A percentile compares a stretch with the other conserved stretches of the same genome.
Conservation (phyloP, 2,329 filamentous ascomycete species). For the Dactylellina parvicollis region DNA sequence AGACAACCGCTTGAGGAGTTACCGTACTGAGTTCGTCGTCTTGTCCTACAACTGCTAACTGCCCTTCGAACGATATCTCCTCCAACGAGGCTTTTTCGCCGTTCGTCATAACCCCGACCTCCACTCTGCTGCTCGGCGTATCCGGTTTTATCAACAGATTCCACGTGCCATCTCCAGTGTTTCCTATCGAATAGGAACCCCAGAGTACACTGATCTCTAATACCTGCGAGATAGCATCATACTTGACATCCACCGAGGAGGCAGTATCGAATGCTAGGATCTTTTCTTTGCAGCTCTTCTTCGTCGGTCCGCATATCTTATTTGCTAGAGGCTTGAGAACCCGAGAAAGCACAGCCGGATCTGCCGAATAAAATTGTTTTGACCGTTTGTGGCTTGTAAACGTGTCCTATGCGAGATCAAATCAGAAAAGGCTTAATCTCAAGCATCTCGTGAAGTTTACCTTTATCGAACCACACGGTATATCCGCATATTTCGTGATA, state of each 20-base stretch:
- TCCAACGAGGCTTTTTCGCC: constrained; percentile 52
- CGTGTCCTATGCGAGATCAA: not conserved
- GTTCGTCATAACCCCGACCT: constrained; percentile 55
- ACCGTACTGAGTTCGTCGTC: constrained; percentile 53
- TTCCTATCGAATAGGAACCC: constrained; percentile 37
- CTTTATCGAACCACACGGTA: constrained; percentile 36
- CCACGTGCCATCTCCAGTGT: constrained; percentile 39
- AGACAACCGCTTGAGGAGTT: not conserved
- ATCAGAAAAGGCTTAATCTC: not conserved
- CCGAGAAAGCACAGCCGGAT: not conserved
- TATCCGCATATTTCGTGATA: constrained; percentile 32
- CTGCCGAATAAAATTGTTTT: constrained; percentile 28
- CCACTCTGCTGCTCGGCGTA: constrained; percentile 28
- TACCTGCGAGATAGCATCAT: constrained; percentile 54
- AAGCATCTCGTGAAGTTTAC: not conserved
- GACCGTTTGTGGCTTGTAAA: constrained; percentile 24
- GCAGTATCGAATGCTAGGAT: constrained; percentile 45
- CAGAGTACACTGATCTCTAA: constrained; percentile 54
- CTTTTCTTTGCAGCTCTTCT: constrained; percentile 38
- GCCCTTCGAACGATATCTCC: constrained; percentile 54
- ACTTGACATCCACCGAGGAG: constrained; percentile 56
- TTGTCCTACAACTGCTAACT: constrained; percentile 54
- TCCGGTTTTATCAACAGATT: constrained; percentile 21
- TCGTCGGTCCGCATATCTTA: constrained; percentile 25
- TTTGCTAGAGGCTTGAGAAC: constrained; percentile 21